Conservation (phyloP, 2,329 filamentous ascomycete species). For the Penicillium sclerotiorum region DNA sequence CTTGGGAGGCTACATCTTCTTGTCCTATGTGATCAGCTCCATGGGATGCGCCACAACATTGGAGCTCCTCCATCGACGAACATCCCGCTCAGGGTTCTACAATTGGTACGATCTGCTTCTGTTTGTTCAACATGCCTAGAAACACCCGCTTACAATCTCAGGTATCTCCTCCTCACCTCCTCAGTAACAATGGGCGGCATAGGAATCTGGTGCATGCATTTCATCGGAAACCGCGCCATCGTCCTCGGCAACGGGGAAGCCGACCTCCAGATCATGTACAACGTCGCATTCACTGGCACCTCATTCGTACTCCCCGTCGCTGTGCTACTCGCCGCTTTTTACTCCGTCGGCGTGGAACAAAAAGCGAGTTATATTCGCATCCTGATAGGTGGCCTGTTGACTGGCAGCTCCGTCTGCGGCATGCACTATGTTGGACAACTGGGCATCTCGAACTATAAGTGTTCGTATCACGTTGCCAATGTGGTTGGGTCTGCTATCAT, state of each 20-base stretch:
- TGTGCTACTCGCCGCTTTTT: constrained; percentile 73
- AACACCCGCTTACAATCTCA: constrained; percentile 28
- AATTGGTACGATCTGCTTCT: constrained; percentile 64
- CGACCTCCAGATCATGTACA: constrained; percentile 73
- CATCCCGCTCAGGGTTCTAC: constrained; percentile 66
- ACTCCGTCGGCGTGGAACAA: constrained; percentile 65
- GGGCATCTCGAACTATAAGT: constrained; percentile 75
- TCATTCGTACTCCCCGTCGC: constrained; percentile 80
- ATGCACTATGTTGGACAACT: constrained; percentile 91
- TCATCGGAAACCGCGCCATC: constrained; percentile 79
- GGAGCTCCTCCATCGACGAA: constrained; percentile 77
- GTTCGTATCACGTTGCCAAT: constrained; percentile 61
- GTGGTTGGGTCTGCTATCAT: constrained; percentile 72
- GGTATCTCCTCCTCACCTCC: constrained; percentile 65
- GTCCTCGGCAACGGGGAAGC: constrained; percentile 65
- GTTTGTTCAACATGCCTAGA: neutral
- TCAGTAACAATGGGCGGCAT: constrained; percentile 74
- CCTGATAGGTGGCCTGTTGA: constrained; percentile 65
- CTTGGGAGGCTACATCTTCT: constrained; percentile 65
- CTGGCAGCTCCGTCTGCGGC: constrained; percentile 74
- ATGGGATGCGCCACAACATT: constrained; percentile 77
- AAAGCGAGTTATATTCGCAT: constrained; percentile 62
- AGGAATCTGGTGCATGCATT: constrained; percentile 79
- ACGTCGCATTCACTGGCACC: constrained; percentile 68
- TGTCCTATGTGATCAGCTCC: constrained; percentile 71